These are phyloP conservation scores for Fusarium zealandicum DNA, from an alignment of 2,329 filamentous ascomycete species.

Conservation along the genomic window DNA sequence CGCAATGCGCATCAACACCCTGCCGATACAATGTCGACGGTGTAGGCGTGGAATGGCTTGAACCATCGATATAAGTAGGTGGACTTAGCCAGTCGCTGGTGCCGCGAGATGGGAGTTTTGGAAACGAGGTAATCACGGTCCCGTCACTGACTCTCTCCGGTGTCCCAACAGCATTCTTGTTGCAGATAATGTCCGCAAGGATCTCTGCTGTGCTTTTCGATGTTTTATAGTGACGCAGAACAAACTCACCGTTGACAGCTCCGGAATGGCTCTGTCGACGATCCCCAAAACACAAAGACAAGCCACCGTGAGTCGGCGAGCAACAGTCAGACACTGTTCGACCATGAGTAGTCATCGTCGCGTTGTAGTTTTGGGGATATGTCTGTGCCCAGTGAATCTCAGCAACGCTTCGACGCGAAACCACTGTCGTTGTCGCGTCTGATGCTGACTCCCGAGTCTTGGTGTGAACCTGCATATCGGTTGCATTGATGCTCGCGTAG, in stretches of 20 bases:
- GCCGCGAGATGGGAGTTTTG: conserved; percentile 42
- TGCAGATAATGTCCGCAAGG: conserved; percentile 29
- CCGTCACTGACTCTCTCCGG: conserved; percentile 27
- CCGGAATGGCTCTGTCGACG: conserved; percentile 25
- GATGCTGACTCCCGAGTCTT: conserved; percentile 27
- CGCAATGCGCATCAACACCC: conserved; percentile 44
- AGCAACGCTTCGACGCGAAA: conserved; percentile 42
- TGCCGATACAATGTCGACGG: conserved; percentile 37
- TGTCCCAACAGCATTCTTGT: conserved; percentile 19
- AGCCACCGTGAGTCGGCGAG: conserved; percentile 24
- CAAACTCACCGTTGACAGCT: conserved; percentile 17
- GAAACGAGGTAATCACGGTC: conserved; percentile 47
- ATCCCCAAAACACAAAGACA: conserved; percentile 8
- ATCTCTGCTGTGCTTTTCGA: conserved; percentile 29
- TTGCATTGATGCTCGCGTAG: conserved; percentile 38
- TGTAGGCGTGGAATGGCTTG: background rate
- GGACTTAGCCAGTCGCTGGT: conserved; percentile 46
- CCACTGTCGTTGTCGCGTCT: conserved; percentile 39
- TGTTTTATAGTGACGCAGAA: conserved; percentile 34
- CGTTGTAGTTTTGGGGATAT: conserved; percentile 8
- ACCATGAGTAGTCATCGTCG: conserved; percentile 2
- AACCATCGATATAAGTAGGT: conserved; percentile 25
- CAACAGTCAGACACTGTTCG: conserved; percentile 34
- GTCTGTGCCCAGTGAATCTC: conserved; percentile 43
- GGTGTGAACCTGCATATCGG: conserved; percentile 33